Conservation (phyloP, 495 filamentous ascomycete species). For the Hypoxylon crocopeplum region DNA sequence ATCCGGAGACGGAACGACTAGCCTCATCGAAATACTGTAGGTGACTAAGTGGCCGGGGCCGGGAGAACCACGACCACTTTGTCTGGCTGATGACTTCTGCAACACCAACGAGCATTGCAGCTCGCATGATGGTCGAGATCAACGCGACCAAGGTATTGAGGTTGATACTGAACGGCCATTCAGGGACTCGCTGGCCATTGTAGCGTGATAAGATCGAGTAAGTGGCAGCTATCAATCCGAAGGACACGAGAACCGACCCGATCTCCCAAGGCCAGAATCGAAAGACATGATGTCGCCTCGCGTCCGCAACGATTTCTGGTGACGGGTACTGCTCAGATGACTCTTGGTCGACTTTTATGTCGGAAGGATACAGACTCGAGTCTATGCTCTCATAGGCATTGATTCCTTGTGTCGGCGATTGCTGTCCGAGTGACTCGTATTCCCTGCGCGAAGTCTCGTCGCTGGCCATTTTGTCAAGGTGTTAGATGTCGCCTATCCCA, state of each 20-base stretch:
- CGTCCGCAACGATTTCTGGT: not conserved
- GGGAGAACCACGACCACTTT: constrained; percentile 58
- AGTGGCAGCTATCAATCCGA: constrained; percentile 13
- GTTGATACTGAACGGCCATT: constrained; percentile 41
- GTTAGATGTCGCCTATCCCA: too few relatives aligned
- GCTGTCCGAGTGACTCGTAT: not conserved
- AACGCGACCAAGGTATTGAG: constrained; percentile 55
- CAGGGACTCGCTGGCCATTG: constrained; percentile 10
- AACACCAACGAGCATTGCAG: constrained; percentile 49
- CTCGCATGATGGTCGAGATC: constrained; percentile 51
- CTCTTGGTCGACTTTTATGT: not conserved
- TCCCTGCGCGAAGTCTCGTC: not conserved
- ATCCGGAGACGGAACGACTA: constrained; percentile 30
- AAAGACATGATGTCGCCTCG: constrained; percentile 20
- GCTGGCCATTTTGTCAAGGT: not conserved
- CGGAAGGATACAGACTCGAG: not conserved
- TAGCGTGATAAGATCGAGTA: constrained; percentile 10
- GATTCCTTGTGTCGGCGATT: not conserved
- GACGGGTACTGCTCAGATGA: not conserved
- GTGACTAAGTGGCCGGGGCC: constrained; percentile 47
- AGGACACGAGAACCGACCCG: constrained; percentile 9
- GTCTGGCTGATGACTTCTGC: constrained; percentile 50
- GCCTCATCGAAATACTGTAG: constrained; percentile 53
- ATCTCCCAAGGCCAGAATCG: constrained; percentile 28
- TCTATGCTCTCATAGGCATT: not conserved